Percentiles rank a stretch among this genome's conserved stretches.
These are phyloP conservation scores for Amorphotheca resinae DNA, from an alignment of 495 filamentous ascomycete species.

Conservation along the genomic window DNA sequence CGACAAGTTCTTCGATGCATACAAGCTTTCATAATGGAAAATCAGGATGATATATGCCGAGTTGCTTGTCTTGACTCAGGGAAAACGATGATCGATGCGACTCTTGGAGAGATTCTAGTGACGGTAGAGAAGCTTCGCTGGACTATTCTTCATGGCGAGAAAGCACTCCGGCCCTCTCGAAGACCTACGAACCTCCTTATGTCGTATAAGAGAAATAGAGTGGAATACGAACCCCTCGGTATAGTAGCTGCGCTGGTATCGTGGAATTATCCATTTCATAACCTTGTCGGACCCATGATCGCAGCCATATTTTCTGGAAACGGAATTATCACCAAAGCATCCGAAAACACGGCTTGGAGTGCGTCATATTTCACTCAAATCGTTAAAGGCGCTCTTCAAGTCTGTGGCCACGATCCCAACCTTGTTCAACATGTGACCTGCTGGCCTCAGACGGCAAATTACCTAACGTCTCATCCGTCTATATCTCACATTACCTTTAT, in stretches of 20 bases:
- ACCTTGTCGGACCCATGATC: conserved; percentile 83
- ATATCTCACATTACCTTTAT: conserved; percentile 97
- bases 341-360: conserved; percentile 89
- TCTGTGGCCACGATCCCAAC: conserved; percentile 71
- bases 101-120: conserved; percentile 86
- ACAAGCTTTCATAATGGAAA: conserved; percentile 71
- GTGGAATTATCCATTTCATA: conserved; percentile 97
- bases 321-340: conserved; percentile 79
- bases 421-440: conserved; percentile 78
- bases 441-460: conserved; percentile 68
- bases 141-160: conserved; percentile 87
- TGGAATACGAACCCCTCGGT: conserved; percentile 83
- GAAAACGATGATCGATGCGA: conserved; percentile 89
- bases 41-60: conserved; percentile 77
- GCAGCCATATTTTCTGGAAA: conserved; percentile 89
- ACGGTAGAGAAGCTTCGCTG: conserved; percentile 89
- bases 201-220: conserved; percentile 89
- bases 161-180: conserved; percentile 54
- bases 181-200: conserved; percentile 79
- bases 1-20: conserved; percentile 71
- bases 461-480: conserved; percentile 75
- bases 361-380: conserved; percentile 68
- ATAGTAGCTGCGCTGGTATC: conserved; percentile 86
- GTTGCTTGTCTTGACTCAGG: conserved; percentile 92
- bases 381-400: conserved; percentile 60